Base-by-base conservation (phyloP, 2,329 filamentous ascomycete species). In the Trichophyton equinum region DNA sequence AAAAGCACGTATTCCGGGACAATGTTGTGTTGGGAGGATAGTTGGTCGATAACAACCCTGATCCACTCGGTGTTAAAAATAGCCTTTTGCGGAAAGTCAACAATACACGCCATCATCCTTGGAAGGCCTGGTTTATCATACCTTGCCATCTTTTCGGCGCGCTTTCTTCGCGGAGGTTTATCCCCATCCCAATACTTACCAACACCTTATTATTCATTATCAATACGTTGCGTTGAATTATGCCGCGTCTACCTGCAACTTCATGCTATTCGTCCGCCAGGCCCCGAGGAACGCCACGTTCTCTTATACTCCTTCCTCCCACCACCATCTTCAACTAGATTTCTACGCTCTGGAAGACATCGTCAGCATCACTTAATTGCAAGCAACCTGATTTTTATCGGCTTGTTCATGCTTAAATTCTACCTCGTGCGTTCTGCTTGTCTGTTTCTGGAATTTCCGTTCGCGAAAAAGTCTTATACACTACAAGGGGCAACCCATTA, bases 401-500 rank as follows among this genome's bases (percentile, higher is more conserved):
- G n/a, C 13, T 56, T 56, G 47, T 33, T 33, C 7, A 30, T 53
- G 22, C 27, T 4, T 46, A n/a, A 11, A 47, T 47, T 22, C 38
- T 47, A 27, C 47, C 30, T 57, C 22, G 15, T n/a, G 25, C 22
- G 8, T 58, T 40, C 33, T 58, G 49, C 53, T 56, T 33, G 20
- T 33, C 30, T 49, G 27, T 60, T 63, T 40, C 30, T 20, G 38
- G 36, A 55, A 57, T 18, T 38, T 62, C 38, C 33, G 20, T 53
- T 44, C 49, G 49, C 60, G 36, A 20, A 47, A 59, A 62, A 60
- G 33, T 56, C 60, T 47, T 49, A 60, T 72, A 72, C 67, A 73
- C 60, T 71, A 71, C 63, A 40, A 63, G 69, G 71, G 71, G 70
- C 70, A 65, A 71, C 69, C 71, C 69, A 64, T 63, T 72, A 72